Evolutionary conservation across 2,329 filamentous ascomycete genomes (phyloP), one percentile per base, ranked within the genome.

Genomic region (Fusarium nematophilum): DNA sequence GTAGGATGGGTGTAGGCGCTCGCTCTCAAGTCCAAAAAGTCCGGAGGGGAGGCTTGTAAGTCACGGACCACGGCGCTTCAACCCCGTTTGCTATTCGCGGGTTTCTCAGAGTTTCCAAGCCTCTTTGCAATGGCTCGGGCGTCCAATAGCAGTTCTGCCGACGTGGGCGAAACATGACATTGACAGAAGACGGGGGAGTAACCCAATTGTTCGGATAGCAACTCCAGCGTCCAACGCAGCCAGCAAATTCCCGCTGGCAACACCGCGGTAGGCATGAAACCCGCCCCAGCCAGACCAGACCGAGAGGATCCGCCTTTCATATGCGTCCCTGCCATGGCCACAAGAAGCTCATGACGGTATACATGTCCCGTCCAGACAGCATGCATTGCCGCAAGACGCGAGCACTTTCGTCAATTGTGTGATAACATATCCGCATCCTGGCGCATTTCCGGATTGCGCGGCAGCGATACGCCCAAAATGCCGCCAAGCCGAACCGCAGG

Each of bases 31-130:
- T 39, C 17, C 49, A 46, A 31, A 23, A 39, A n/a, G n/a, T 51
- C 37, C 48, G 25, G 42, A 49, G 25, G 39, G 48, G 53, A 57
- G 62, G 57, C 56, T 59, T 62, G 52, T 60, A 61, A 63, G 60
- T 63, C 59, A 57, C 37, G 38, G n/a, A 37, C 55, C n/a, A 37
- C 50, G 33, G 56, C 45, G 46, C 31, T 36, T 53, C 29, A 48
- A 53, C 23, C 30, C 18, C 13, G 29, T 30, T 36, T 53, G 27
- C 33, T 17, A 45, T 47, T 51, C 40, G 44, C 38, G 6, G 29
- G 29, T 31, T 13, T 46, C 42, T 56, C 44, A 30, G 48, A 31
- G 44, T 42, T 36, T 26, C 13, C 25, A 44, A 40, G 26, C 38
- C 11, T 30, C 17, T 49, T 18, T 25, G 13, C n/a, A 21, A 15